Conservation (phyloP, 2,329 filamentous ascomycete genomes). For the Colletotrichum aenigma region DNA sequence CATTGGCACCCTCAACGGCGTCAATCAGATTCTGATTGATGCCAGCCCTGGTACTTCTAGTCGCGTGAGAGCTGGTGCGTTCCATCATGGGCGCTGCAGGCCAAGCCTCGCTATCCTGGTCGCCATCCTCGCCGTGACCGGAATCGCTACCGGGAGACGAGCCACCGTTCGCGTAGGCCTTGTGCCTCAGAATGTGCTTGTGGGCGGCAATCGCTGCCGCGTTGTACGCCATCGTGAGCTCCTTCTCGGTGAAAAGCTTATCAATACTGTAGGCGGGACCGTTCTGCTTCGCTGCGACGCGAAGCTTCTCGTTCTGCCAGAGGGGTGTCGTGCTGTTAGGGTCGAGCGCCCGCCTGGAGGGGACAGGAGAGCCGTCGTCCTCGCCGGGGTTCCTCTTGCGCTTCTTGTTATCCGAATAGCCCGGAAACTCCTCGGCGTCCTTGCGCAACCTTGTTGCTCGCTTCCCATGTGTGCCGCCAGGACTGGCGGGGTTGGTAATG, state of each 20-base stretch:
- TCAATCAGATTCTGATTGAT: slow-evolving; percentile 60
- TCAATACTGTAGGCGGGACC: slow-evolving; percentile 69
- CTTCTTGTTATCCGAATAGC: slow-evolving; percentile 63
- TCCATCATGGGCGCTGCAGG: slow-evolving; percentile 64
- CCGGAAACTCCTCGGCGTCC: slow-evolving; percentile 62
- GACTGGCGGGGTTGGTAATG: slow-evolving; percentile 67
- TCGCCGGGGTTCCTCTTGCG: slow-evolving; percentile 65
- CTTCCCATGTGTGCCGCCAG: slow-evolving; percentile 67
- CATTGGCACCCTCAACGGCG: slow-evolving; percentile 64
- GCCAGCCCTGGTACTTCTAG: slow-evolving; percentile 63
- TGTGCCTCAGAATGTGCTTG: slow-evolving; percentile 64
- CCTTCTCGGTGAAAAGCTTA: slow-evolving; percentile 74
- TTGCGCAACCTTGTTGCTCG: slow-evolving; percentile 65
- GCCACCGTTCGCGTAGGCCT: slow-evolving; percentile 52
- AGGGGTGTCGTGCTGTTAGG: slow-evolving; percentile 62
- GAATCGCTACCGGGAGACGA: slow-evolving; percentile 60
- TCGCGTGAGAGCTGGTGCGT: slow-evolving; percentile 67
- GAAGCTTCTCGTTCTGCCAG: slow-evolving; percentile 66
- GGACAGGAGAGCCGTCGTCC: slow-evolving; percentile 67
- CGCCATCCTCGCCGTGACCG: slow-evolving; percentile 54
- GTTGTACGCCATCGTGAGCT: slow-evolving; percentile 70
- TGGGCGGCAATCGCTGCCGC: slow-evolving; percentile 65
- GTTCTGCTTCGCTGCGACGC: slow-evolving; percentile 57
- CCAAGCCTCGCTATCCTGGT: slow-evolving; percentile 50
- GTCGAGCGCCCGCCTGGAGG: slow-evolving; percentile 60